Conservation (phyloP, 371 early-diverging fungal species). For the Mucor piriformis region DNA sequence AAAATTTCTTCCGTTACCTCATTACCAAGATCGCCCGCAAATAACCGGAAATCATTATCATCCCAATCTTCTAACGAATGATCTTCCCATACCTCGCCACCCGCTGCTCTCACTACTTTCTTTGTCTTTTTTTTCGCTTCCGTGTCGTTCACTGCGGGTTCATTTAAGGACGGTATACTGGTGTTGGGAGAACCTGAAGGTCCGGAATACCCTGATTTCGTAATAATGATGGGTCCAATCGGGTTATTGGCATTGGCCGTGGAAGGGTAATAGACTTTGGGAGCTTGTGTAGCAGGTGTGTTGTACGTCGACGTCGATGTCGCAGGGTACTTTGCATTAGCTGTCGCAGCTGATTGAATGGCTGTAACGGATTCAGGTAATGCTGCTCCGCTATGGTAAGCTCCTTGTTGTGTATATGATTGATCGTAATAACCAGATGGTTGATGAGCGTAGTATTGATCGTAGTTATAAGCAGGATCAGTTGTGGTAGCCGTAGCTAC, state of each 20-base stretch:
- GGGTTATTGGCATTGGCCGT: constrained; percentile 24
- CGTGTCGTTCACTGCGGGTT: not conserved
- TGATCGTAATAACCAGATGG: constrained; percentile 35
- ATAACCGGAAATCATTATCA: constrained; percentile 83
- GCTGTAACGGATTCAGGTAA: constrained; percentile 16
- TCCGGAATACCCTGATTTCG: constrained; percentile 23
- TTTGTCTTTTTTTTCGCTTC: constrained; percentile 54
- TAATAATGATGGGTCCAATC: constrained; percentile 18
- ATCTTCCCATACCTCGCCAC: constrained; percentile 96
- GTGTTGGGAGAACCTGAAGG: constrained; percentile 13
- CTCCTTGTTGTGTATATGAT: constrained; percentile 32
- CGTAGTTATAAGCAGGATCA: constrained; percentile 34
- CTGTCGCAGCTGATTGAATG: not conserved
- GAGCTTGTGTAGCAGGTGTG: constrained; percentile 5
- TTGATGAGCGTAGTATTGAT: constrained; percentile 36
- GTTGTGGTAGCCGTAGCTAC: constrained; percentile 25
- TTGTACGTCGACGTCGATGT: not conserved
- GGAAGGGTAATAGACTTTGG: constrained; percentile 20
- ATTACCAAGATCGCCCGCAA: constrained; percentile 88
- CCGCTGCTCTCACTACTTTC: constrained; percentile 78
- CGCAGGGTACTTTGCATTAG: not conserved
- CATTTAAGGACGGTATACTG: not conserved
- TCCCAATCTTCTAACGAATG: constrained; percentile 90
- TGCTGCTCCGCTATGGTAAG: constrained; percentile 10
- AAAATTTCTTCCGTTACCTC: constrained; percentile 87